Evolutionary conservation across 148 eudicot species (phyloP), one percentile per base, ranked within the genome.

Genomic region (Chenopodium album): DNA sequence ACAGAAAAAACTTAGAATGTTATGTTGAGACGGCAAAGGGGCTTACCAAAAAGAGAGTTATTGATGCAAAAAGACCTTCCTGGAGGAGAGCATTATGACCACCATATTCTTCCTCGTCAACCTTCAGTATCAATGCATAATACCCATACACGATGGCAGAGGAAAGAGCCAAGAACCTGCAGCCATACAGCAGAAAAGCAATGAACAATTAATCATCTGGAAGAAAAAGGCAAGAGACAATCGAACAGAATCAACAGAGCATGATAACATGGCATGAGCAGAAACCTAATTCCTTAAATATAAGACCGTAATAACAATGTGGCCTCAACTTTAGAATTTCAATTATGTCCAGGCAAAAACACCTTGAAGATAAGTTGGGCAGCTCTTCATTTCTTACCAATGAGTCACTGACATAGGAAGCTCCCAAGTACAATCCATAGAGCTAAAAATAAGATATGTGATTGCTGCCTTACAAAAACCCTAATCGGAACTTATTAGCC

Each of bases 61-160:
- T 70, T 12, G 99, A 96, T 81, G 97, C 98, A 82, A 96, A 96
- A 64, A 96, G 94, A 22, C 99, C 99, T 86, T 96, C 98, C 44
- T 96, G 99, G 75, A 96, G 99, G 68, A 96, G 95, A 79, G 99
- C 91, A 56, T 95, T 97, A 74, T 96, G 99, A 70, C 99, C 98
- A 3, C 98, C 99, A 79, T 87, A 94, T 12, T 96, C 99, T 89
- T 96, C 98, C 87, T 94, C 99, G 60, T 96, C 99, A 52, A 96
- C 72, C 85, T 96, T 92, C 28, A 96, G 87, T 79, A 95, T 76
- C 87, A 89, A 77, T 31, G 94, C 94, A 80, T 95, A 95, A 85
- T 95, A 95, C 9, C 94, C 97, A 52, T 96, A 96, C 41, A 96
- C 89, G 22, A 94, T 89, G 63, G 88, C 99, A 14, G 97, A 82